Percentiles rank a stretch among this genome's conserved stretches.
phyloP scores from a whole-genome alignment of 805 yeast species.

The Saccharomycopsis babjevae region DNA sequence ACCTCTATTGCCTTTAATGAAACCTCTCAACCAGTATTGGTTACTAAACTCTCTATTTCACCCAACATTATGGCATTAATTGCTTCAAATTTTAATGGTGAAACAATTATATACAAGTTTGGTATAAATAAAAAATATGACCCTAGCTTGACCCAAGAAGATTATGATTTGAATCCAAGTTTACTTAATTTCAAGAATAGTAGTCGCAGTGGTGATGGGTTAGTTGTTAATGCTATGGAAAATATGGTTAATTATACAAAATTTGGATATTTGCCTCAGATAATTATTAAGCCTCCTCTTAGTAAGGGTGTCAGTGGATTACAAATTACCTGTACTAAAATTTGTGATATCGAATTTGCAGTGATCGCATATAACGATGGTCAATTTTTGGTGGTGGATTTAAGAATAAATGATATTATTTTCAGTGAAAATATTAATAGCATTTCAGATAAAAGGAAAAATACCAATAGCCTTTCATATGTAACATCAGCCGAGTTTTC shows the following conservation, averaged over 20 bases:
- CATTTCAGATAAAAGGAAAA: conserved; percentile 21
- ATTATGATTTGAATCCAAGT: conserved; percentile 10
- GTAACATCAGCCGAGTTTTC: conserved; percentile 65
- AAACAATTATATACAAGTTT: conserved; percentile 65
- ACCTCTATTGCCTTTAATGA: conserved; percentile 39
- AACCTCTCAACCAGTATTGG: conserved; percentile 32
- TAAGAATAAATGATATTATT: conserved; percentile 61
- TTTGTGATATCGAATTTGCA: conserved; percentile 67
- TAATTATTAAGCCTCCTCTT: conserved; percentile 31
- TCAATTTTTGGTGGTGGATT: conserved; percentile 61
- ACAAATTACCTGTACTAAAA: conserved; percentile 47
- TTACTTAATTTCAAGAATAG: neutral
- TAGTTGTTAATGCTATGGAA: conserved; percentile 18
- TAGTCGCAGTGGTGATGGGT: neutral
- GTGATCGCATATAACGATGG: conserved; percentile 74
- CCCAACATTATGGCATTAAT: conserved; percentile 69
- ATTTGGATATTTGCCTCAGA: conserved; percentile 55
- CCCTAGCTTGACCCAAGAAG: conserved; percentile 25
- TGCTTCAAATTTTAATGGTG: conserved; percentile 58
- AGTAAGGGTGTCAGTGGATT: conserved; percentile 26
- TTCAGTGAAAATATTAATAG: conserved; percentile 29
- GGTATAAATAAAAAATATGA: conserved; percentile 41
- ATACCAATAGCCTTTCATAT: conserved; percentile 20
- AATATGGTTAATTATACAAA: conserved; percentile 35
- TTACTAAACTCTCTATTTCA: conserved; percentile 60